Evolutionary conservation across 2,329 filamentous ascomycete genomes (phyloP).

Genomic region (Sporothrix pseudoabietina): DNA sequence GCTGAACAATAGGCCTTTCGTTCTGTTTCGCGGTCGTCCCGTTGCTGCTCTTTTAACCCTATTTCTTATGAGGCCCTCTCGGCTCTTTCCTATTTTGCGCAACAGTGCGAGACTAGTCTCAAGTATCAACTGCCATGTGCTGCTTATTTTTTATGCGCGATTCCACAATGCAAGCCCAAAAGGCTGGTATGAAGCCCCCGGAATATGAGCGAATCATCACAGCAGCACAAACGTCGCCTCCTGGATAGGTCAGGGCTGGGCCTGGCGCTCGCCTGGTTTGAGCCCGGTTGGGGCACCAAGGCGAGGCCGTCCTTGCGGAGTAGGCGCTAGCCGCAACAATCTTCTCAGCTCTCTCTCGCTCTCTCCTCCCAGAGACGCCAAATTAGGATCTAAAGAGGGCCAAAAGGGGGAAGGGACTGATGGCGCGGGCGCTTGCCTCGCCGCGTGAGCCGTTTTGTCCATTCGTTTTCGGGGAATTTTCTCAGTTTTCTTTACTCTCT

Average conservation of each 20-base stretch:
- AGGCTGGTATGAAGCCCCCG: constrained; percentile 11
- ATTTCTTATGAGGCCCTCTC: background rate
- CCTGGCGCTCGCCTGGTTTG: background rate
- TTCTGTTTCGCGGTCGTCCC: background rate
- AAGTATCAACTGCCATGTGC: background rate
- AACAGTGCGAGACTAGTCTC: background rate
- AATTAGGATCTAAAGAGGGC: background rate
- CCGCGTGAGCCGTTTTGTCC: background rate
- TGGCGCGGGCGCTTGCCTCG: background rate
- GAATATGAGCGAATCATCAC: constrained; percentile 13
- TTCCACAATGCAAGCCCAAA: background rate
- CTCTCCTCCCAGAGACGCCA: constrained; percentile 6
- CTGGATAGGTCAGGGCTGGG: background rate
- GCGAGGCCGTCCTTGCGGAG: constrained; percentile 13
- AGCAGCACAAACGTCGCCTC: background rate
- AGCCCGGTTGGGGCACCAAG: background rate
- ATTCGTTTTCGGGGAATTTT: constrained; percentile 4
- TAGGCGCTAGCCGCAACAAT: constrained; percentile 14
- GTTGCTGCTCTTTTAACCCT: background rate
- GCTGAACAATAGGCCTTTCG: background rate
- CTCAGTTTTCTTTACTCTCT: background rate
- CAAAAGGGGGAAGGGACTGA: background rate
- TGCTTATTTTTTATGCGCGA: background rate
- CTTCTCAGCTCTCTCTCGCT: background rate
- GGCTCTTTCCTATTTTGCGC: background rate